Percentiles rank a stretch among this genome's conserved stretches.
These are phyloP conservation scores for Hymenoscyphus fructigenus DNA, from an alignment of 2,329 filamentous ascomycete species.

Conservation along the genomic window DNA sequence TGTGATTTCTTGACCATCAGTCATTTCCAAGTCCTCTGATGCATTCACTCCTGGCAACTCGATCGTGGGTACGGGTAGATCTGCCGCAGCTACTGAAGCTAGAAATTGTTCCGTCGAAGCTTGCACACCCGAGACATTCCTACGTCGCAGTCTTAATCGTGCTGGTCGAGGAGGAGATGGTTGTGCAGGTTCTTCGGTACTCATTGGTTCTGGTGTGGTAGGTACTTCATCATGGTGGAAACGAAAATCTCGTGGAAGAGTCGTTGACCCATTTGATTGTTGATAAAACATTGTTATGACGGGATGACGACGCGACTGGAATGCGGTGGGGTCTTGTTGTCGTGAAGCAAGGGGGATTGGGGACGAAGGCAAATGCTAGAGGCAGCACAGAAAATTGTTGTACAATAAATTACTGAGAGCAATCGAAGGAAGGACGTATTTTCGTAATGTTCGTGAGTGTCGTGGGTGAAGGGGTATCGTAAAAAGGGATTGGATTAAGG, in stretches of 20 bases:
- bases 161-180: conserved; percentile 33
- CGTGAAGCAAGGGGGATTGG: conserved; percentile 13
- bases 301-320: conserved; percentile 20
- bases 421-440: conserved; percentile 5
- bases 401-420: conserved; percentile 14
- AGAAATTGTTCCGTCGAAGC: conserved; percentile 65
- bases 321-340: conserved; percentile 18
- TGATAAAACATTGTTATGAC: conserved; percentile 28
- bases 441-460: conserved; percentile 1
- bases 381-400: conserved; percentile 21
- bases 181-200: conserved; percentile 22
- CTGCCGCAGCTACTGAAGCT: conserved; percentile 64
- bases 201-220: conserved; percentile 33
- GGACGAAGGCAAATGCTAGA: not conserved
- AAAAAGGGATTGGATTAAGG: not conserved
- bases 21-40: conserved; percentile 30
- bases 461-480: conserved; percentile 3
- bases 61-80: conserved; percentile 64
- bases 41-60: conserved; percentile 50
- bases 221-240: conserved; percentile 29
- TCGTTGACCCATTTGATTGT: conserved; percentile 32
- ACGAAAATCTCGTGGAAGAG: conserved; percentile 35
- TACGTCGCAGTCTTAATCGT: conserved; percentile 34
- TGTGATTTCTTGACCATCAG: conserved; percentile 23
- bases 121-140: conserved; percentile 36